phyloP scores from a whole-genome alignment of 1,139 yeast genomes.

The Geotrichum restrictum region DNA sequence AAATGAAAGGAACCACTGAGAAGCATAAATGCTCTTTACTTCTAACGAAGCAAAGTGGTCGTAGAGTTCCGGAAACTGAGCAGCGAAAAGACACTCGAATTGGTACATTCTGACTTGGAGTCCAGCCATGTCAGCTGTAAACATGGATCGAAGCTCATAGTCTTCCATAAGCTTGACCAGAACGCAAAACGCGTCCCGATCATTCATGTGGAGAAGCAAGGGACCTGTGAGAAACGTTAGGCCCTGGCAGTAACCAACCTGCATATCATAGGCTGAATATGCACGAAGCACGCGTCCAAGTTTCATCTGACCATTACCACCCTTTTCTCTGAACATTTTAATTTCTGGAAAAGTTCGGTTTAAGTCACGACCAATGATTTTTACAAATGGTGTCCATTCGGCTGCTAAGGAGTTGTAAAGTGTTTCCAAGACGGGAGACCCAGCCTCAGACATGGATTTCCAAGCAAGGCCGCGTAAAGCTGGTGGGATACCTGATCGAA shows the following conservation, averaged over 20 bases:
- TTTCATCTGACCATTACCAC: slow-evolving; percentile 45
- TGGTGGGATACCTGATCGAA: slow-evolving; percentile 41
- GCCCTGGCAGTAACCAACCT: slow-evolving; percentile 72
- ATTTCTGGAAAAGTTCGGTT: slow-evolving; percentile 61
- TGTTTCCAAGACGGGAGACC: slow-evolving; percentile 37
- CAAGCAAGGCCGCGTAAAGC: slow-evolving; percentile 41
- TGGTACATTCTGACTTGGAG: slow-evolving; percentile 53
- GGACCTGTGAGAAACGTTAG: slow-evolving; percentile 64
- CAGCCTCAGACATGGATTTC: slow-evolving; percentile 39
- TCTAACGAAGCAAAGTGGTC: slow-evolving; percentile 44
- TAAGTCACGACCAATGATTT: slow-evolving; percentile 60
- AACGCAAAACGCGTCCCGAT: slow-evolving; percentile 50
- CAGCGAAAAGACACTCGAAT: slow-evolving; percentile 46
- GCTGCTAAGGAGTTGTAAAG: slow-evolving; percentile 43
- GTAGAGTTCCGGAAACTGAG: slow-evolving; percentile 45
- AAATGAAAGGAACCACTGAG: slow-evolving; percentile 67
- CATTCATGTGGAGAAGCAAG: slow-evolving; percentile 50
- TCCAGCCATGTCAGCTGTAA: slow-evolving; percentile 55
- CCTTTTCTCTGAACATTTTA: slow-evolving; percentile 47
- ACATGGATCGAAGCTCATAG: slow-evolving; percentile 57
- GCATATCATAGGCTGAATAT: slow-evolving; percentile 62
- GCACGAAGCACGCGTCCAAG: slow-evolving; percentile 61
- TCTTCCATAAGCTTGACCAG: slow-evolving; percentile 61
- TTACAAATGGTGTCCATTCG: slow-evolving; percentile 46
- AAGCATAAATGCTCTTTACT: slow-evolving; percentile 38